phyloP scores from a whole-genome alignment of 768 basidiomycete species.

The Cubamyces lactineus region DNA sequence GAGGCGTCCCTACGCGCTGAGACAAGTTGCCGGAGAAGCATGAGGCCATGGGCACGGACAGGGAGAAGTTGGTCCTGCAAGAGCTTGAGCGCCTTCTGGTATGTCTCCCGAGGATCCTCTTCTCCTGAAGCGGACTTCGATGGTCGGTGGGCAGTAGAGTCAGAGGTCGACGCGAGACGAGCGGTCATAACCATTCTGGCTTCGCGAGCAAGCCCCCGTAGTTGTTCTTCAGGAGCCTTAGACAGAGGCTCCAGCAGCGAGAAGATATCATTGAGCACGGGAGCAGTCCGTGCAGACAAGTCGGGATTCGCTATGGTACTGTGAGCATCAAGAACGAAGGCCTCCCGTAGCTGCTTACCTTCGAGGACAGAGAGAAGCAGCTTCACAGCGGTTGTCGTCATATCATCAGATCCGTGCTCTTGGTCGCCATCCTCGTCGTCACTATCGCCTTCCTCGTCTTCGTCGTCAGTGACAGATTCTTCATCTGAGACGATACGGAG shows the following conservation, averaged over 20 bases:
- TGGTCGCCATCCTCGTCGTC: conserved; percentile 56
- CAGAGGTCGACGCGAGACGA: conserved; percentile 66
- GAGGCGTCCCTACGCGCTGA: conserved; percentile 37
- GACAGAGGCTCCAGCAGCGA: conserved; percentile 61
- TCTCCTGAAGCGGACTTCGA: conserved; percentile 35
- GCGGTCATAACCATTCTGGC: conserved; percentile 85
- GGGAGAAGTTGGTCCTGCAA: conserved; percentile 92
- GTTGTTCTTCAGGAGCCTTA: conserved; percentile 46
- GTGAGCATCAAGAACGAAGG: not conserved
- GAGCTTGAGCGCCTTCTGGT: conserved; percentile 86
- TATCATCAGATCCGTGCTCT: conserved; percentile 41
- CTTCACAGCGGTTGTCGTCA: conserved; percentile 78
- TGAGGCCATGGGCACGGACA: conserved; percentile 90
- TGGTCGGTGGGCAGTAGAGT: conserved; percentile 30
- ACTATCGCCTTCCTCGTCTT: conserved; percentile 39
- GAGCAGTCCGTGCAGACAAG: conserved; percentile 60
- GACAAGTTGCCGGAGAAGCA: conserved; percentile 80
- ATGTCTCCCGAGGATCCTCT: conserved; percentile 60
- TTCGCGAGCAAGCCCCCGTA: conserved; percentile 70
- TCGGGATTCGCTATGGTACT: conserved; percentile 49
- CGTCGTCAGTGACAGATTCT: conserved; percentile 44
- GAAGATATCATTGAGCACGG: conserved; percentile 74
- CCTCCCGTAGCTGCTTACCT: conserved; percentile 49
- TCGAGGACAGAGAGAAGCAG: conserved; percentile 85
- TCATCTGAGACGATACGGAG: conserved; percentile 43